These are phyloP conservation scores for Neofusicoccum cordaticola DNA, from an alignment of 2,329 filamentous ascomycete species.

Conservation along the genomic window DNA sequence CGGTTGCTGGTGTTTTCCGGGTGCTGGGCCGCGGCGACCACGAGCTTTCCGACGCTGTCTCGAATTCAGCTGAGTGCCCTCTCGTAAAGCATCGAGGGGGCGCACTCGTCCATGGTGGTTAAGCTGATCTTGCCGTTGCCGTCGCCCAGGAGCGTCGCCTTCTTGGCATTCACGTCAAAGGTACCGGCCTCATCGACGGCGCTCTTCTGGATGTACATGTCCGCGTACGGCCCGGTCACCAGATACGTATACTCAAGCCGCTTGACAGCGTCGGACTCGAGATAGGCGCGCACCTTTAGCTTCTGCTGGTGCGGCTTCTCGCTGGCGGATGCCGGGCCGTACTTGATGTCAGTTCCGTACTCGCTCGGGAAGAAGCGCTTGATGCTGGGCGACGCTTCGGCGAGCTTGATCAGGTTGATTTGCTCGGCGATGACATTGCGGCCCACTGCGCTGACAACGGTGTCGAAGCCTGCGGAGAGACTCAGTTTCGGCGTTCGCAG, in stretches of 20 bases:
- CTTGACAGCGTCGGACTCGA: conserved; percentile 33
- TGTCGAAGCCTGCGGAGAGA: conserved; percentile 53
- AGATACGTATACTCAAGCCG: conserved; percentile 62
- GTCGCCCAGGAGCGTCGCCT: conserved; percentile 62
- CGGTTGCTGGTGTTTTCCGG: conserved; percentile 54
- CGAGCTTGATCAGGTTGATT: conserved; percentile 59
- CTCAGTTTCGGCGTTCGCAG: neutral
- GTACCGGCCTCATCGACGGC: conserved; percentile 49
- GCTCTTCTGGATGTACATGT: conserved; percentile 56
- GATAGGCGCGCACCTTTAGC: conserved; percentile 62
- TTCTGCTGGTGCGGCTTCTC: conserved; percentile 70
- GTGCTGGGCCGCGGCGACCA: conserved; percentile 61
- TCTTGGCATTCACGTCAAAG: conserved; percentile 57
- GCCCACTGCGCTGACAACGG: conserved; percentile 64
- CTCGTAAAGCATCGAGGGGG: conserved; percentile 16
- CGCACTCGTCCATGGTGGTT: conserved; percentile 69
- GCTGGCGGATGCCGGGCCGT: conserved; percentile 54
- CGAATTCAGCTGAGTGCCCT: neutral
- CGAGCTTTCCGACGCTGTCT: conserved; percentile 61
- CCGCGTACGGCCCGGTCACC: conserved; percentile 68
- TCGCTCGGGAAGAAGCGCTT: conserved; percentile 67
- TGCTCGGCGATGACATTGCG: conserved; percentile 61
- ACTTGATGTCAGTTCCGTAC: conserved; percentile 65
- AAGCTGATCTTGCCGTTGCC: conserved; percentile 57
- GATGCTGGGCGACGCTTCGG: conserved; percentile 53